Conservation (phyloP, 176 grass and related monocot species). For the Alloteropsis semialata region DNA sequence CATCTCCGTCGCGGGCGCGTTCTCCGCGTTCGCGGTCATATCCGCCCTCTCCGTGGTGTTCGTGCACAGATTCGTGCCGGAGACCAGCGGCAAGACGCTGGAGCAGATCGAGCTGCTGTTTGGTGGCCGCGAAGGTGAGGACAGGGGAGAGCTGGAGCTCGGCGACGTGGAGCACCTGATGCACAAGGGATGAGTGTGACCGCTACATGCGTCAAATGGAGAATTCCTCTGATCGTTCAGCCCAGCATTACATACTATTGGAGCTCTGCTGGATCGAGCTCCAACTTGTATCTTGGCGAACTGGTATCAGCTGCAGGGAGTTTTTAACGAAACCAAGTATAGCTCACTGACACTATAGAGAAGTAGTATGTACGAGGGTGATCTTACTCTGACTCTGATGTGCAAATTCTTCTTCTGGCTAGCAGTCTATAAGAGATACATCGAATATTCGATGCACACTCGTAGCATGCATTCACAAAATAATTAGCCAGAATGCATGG, state of each 20-base stretch:
- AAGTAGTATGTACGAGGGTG: too few relatives aligned
- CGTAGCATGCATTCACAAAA: too few relatives aligned
- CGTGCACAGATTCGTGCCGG: conserved; percentile 56
- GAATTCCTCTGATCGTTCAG: background rate
- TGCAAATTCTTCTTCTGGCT: too few relatives aligned
- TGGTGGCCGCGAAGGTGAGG: background rate
- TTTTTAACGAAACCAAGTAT: too few relatives aligned
- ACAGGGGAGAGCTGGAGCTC: conserved; percentile 39
- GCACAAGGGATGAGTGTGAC: background rate
- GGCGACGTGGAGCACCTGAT: conserved; percentile 37
- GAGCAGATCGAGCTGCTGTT: conserved; percentile 79
- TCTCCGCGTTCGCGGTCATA: conserved; percentile 52
- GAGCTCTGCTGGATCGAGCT: too few relatives aligned
- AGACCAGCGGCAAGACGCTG: conserved; percentile 69
- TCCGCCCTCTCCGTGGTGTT: conserved; percentile 61
- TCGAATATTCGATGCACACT: too few relatives aligned
- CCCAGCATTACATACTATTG: background rate
- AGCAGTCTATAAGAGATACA: too few relatives aligned
- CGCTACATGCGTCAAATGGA: background rate
- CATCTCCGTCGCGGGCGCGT: conserved; percentile 53
- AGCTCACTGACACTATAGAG: too few relatives aligned
- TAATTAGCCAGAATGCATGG: too few relatives aligned
- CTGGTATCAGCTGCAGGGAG: too few relatives aligned
- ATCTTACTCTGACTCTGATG: too few relatives aligned
- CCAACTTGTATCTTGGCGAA: too few relatives aligned